A percentile compares a stretch with the other conserved stretches of the same genome.
Conservation (phyloP, 345 rosid genomes). For the Balakata baccata region DNA sequence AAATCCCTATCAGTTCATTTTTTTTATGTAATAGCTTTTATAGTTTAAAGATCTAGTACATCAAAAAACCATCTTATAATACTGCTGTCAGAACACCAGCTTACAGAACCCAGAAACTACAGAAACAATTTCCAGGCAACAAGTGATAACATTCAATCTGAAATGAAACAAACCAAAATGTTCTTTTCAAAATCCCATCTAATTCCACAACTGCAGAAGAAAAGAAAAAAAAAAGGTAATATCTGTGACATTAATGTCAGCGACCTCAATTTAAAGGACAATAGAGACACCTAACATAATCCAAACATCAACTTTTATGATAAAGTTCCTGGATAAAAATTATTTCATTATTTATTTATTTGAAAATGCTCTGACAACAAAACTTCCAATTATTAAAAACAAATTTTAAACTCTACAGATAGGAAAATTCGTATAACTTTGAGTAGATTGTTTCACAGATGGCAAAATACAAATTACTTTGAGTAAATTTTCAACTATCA, state of each 20-base stretch:
- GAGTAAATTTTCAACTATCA: not conserved
- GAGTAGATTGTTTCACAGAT: no score
- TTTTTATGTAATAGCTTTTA: not conserved
- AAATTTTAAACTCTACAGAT: not conserved
- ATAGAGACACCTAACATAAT: not conserved
- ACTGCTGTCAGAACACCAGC: conserved; percentile 1
- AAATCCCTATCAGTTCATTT: not conserved
- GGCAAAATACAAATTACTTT: no score
- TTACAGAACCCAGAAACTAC: not conserved
- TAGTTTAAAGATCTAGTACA: not conserved
- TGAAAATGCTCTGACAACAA: not conserved
- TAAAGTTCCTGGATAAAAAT: not conserved
- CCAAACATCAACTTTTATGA: not conserved
- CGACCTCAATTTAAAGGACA: not conserved
- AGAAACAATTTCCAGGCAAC: not conserved
- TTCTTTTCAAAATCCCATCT: not conserved
- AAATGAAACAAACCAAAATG: not conserved
- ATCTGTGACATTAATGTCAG: not conserved
- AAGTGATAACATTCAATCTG: not conserved
- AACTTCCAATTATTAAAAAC: not conserved
- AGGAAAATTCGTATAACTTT: not conserved
- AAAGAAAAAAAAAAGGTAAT: not conserved
- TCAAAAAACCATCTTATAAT: not conserved
- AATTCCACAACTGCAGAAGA: not conserved
- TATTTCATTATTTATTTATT: not conserved